Evolutionary conservation across 306 rosid species (phyloP).

Genomic region (Datisca glomerata): DNA sequence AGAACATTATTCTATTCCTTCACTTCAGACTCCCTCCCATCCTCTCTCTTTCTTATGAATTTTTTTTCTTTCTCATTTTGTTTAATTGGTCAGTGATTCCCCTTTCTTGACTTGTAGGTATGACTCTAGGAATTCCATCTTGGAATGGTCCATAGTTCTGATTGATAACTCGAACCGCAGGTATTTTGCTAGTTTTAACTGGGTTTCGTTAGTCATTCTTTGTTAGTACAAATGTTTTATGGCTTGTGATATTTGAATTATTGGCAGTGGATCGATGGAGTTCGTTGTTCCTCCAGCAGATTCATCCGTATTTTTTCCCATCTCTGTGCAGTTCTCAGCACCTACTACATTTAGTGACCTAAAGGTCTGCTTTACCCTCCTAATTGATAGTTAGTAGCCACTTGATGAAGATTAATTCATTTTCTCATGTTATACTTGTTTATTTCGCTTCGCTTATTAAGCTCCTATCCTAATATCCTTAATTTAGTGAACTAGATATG

Average conservation of each 20-base stretch:
- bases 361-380: slow-evolving; percentile 60
- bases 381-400: too few relatives aligned
- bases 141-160: slow-evolving; percentile 79
- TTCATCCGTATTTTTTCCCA: slow-evolving; percentile 78
- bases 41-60: not conserved
- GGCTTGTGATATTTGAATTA: slow-evolving; percentile 1
- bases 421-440: too few relatives aligned
- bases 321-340: slow-evolving; percentile 69
- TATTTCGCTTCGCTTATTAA: too few relatives aligned
- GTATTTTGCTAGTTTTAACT: slow-evolving; percentile 15
- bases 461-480: too few relatives aligned
- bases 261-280: slow-evolving; percentile 86
- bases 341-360: slow-evolving; percentile 74
- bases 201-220: not conserved
- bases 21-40: too few relatives aligned
- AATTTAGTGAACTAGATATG: too few relatives aligned
- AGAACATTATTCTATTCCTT: too few relatives aligned
- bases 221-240: not conserved
- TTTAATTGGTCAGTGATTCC: not conserved
- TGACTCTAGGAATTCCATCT: slow-evolving; percentile 72
- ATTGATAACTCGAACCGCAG: slow-evolving; percentile 83
- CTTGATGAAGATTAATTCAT: too few relatives aligned
- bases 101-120: slow-evolving; percentile 35
- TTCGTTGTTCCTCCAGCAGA: slow-evolving; percentile 88
- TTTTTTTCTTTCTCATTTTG: slow-evolving; percentile 3